phyloP scores from a whole-genome alignment of 345 rosid species.

The Rhodamnia argentea region DNA sequence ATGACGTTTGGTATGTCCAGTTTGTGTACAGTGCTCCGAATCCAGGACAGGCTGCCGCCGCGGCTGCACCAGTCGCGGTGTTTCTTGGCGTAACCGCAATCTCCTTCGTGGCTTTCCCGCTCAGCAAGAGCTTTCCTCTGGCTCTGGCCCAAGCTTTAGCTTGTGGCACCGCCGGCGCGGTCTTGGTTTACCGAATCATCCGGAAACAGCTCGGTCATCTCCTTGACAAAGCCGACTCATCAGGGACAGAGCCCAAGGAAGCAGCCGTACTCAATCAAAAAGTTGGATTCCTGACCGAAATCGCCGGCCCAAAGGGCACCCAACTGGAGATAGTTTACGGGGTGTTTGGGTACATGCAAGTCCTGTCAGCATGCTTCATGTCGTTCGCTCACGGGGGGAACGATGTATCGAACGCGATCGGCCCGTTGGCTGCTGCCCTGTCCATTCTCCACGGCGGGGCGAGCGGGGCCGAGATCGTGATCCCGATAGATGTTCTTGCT shows the following conservation, averaged over 20 bases:
- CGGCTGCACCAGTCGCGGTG: slow-evolving; percentile 76
- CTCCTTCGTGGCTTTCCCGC: slow-evolving; percentile 84
- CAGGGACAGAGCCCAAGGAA: slow-evolving; percentile 20
- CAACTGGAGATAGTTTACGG: slow-evolving; percentile 86
- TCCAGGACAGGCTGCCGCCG: slow-evolving; percentile 89
- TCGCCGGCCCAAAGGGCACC: slow-evolving; percentile 89
- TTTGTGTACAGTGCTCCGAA: slow-evolving; percentile 96
- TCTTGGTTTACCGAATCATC: slow-evolving; percentile 56
- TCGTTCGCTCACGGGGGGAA: slow-evolving; percentile 96
- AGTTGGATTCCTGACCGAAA: slow-evolving; percentile 73
- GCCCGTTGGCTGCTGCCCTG: slow-evolving; percentile 86
- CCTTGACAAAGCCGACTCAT: slow-evolving; percentile 34
- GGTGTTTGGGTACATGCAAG: slow-evolving; percentile 89
- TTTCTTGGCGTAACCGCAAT: slow-evolving; percentile 74
- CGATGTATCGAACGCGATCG: slow-evolving; percentile 93
- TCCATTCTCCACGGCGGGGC: slow-evolving; percentile 74
- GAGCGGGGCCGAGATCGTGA: slow-evolving; percentile 49
- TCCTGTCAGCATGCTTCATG: slow-evolving; percentile 98
- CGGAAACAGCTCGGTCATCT: slow-evolving; percentile 80
- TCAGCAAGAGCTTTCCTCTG: slow-evolving; percentile 47
- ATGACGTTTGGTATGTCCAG: slow-evolving; percentile 22
- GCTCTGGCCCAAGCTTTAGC: slow-evolving; percentile 70
- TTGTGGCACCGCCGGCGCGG: slow-evolving; percentile 75
- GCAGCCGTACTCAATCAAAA: slow-evolving; percentile 17
- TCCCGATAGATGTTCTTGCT: slow-evolving; percentile 78